phyloP scores from a whole-genome alignment of 345 rosid genomes.

The Populus deltoides region DNA sequence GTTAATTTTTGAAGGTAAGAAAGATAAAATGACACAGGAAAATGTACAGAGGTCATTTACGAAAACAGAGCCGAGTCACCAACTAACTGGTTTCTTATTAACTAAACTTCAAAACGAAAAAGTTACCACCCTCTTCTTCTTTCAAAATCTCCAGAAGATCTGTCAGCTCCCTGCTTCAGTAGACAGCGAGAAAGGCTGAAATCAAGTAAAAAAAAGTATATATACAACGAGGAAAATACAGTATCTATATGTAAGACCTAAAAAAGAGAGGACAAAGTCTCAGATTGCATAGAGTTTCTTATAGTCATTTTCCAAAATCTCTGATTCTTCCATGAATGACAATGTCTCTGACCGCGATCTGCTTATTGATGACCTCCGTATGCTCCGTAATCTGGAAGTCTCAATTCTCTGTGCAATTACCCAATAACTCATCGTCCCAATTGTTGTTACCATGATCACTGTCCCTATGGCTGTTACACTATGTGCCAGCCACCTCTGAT shows the following conservation, averaged over 20 bases:
- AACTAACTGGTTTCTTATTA: not conserved
- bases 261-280: not conserved
- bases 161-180: not conserved
- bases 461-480: conserved; percentile 58
- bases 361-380: conserved; percentile 42
- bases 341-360: conserved; percentile 50
- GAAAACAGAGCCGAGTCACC: not conserved
- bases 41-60: not conserved
- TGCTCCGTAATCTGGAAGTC: conserved; percentile 44
- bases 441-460: conserved; percentile 70
- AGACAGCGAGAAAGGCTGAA: not conserved
- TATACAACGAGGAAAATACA: not conserved
- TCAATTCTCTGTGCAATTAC: conserved; percentile 65
- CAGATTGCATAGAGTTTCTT: conserved; percentile 76
- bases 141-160: not conserved
- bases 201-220: not conserved
- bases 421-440: conserved; percentile 91
- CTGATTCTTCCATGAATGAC: conserved; percentile 61
- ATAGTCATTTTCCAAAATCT: conserved; percentile 49
- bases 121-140: not conserved
- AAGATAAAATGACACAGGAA: not conserved
- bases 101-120: not conserved
- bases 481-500: conserved; percentile 56
- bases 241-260: not conserved
- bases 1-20: not conserved